Evolutionary conservation across 108 stramenopile species (phyloP).

Genomic region (Aurantiochytrium sp.): DNA sequence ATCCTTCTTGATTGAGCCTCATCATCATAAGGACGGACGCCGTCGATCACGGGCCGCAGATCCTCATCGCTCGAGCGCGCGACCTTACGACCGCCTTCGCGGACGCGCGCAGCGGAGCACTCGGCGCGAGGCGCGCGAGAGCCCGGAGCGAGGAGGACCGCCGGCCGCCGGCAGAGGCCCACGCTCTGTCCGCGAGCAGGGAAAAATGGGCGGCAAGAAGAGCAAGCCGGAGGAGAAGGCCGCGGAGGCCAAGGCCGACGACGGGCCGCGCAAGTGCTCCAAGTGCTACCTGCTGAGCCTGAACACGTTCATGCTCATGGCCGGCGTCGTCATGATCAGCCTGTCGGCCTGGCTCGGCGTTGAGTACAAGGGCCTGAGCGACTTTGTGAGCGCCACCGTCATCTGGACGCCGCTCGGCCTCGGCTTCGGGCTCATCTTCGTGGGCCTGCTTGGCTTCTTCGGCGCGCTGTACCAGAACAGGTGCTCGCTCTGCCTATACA

Average conservation of each 20-base stretch:
- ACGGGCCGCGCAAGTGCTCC: neutral
- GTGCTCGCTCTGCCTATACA: neutral
- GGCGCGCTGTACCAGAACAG: slow-evolving; percentile 3
- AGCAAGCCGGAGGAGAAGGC: neutral
- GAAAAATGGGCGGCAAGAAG: neutral
- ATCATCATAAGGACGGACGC: too few relatives aligned
- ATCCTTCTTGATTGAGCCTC: too few relatives aligned
- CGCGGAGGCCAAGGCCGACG: neutral
- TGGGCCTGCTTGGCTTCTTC: neutral
- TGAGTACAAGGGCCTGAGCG: neutral
- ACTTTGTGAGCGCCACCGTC: slow-evolving; percentile 1
- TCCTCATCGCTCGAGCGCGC: too few relatives aligned
- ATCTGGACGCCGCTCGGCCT: slow-evolving; percentile 8
- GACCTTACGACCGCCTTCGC: too few relatives aligned
- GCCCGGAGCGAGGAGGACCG: too few relatives aligned
- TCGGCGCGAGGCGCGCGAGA: too few relatives aligned
- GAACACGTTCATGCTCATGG: neutral
- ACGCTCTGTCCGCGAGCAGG: too few relatives aligned
- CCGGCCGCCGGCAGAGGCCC: too few relatives aligned
- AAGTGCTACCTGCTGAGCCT: slow-evolving; percentile 25
- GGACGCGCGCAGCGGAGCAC: too few relatives aligned
- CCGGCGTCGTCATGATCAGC: neutral
- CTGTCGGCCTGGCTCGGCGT: slow-evolving; percentile 4
- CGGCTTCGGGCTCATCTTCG: neutral
- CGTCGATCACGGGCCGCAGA: too few relatives aligned